A percentile compares a stretch with the other conserved stretches of the same genome.
phyloP scores from a whole-genome alignment of 768 basidiomycete species.

The Tricholoma matsutake region DNA sequence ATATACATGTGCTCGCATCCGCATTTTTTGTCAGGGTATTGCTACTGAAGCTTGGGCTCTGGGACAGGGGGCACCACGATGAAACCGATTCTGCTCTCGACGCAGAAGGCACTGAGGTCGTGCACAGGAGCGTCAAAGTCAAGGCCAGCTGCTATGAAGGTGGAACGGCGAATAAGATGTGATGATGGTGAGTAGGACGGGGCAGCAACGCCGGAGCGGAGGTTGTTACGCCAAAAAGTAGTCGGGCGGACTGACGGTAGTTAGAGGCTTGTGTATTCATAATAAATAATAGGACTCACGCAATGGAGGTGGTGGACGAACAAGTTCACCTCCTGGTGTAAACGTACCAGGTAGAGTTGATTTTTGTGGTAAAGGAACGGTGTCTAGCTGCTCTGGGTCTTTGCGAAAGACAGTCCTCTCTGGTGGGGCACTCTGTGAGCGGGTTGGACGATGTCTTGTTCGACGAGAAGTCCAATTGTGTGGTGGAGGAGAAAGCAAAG shows the following conservation, averaged over 20 bases:
- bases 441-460: slow-evolving; percentile 37
- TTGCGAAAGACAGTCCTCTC: slow-evolving; percentile 24
- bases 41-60: slow-evolving; percentile 24
- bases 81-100: slow-evolving; percentile 52
- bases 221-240: slow-evolving; percentile 77
- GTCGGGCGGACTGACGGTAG: slow-evolving; percentile 63
- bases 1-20: not conserved
- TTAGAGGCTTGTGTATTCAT: not conserved
- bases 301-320: slow-evolving; percentile 61
- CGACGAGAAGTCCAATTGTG: slow-evolving; percentile 43
- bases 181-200: slow-evolving; percentile 72
- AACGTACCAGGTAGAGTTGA: slow-evolving; percentile 18
- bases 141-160: slow-evolving; percentile 77
- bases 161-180: slow-evolving; percentile 72
- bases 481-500: slow-evolving; percentile 45
- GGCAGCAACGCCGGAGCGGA: slow-evolving; percentile 65
- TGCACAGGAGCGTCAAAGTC: slow-evolving; percentile 57
- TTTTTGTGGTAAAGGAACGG: slow-evolving; percentile 10
- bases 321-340: slow-evolving; percentile 41
- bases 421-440: slow-evolving; percentile 49
- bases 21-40: too few species aligned
- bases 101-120: slow-evolving; percentile 60
- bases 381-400: slow-evolving; percentile 1
- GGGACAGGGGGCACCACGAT: slow-evolving; percentile 43
- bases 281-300: slow-evolving; percentile 41